Base-by-base conservation (phyloP, 768 basidiomycete species). In the Cystobasidium onofrii region DNA sequence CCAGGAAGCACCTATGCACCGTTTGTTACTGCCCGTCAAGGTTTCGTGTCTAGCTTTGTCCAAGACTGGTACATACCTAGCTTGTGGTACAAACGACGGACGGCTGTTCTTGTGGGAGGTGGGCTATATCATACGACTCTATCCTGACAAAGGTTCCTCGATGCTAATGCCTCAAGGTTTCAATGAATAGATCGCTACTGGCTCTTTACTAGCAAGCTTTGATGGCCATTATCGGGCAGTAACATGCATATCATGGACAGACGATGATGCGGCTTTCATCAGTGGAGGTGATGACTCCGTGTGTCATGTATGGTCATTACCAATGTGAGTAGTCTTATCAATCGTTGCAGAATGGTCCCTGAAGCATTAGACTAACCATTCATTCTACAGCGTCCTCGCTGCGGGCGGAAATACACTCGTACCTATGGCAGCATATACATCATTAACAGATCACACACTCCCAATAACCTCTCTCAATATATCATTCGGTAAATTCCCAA, bases 61-160 rank as follows among this genome's bases (percentile, higher is more conserved):
- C 80, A 84, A 84, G 20, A 84, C 83, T 57, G 93, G 92, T 1
- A 81, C 83, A 41, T 90, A 88, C 77, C 92, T 90, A 78, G 93
- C 90, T 0, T 94, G 90, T 29, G 96, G 93, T 36, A 94, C 92
- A 0, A 81, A 86, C 2, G 88, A 90, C 78, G 96, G 96, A 34
- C 87, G 93, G 65, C 86, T 98, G 78, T 94, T 94, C 79, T 82
- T 99, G 0, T 99, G 96, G 96, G 94, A 97, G 90, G 93, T 88
- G 76, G 78, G 88, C 85, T 20, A 3, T 50, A 12, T 85, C n/a
- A 3, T 50, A 12, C 46, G 36, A 73, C 77, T 27, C n/a, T 10
- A 18, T 13, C 7, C 27, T 15, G 25, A 76, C 76, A 9, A 62
- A 77, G 15, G 73, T 66, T 12, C 46, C 78, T 9, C 76, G 20